Percentiles rank a stretch among this genome's conserved stretches.
Conservation (phyloP, 2,329 filamentous ascomycete genomes). For the Sporothrix sp. region DNA sequence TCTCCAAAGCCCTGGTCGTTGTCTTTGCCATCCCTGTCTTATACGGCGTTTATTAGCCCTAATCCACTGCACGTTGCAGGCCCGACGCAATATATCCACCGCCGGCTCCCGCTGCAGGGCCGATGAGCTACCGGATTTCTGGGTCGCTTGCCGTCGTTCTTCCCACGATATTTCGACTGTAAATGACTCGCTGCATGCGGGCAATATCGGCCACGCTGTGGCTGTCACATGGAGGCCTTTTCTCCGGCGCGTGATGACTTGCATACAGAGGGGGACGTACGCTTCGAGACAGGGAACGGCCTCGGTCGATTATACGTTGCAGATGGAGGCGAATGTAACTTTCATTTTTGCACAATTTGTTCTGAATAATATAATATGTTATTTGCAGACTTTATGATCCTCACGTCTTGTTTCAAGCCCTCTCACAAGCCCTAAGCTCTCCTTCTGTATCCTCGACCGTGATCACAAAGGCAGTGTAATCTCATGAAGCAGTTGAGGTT, state of each 20-base stretch:
- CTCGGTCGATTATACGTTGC: too few relatives aligned
- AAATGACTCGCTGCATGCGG: not conserved
- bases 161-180: not conserved
- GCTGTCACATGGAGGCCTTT: not conserved
- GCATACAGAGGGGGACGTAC: not conserved
- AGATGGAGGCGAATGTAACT: too few relatives aligned
- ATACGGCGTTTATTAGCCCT: too few relatives aligned
- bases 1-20: not conserved
- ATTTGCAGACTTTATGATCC: too few relatives aligned
- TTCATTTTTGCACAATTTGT: too few relatives aligned
- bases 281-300: too few relatives aligned
- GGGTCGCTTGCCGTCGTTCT: not conserved
- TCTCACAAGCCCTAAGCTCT: too few relatives aligned
- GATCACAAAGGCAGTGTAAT: not conserved
- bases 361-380: too few relatives aligned
- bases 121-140: not conserved
- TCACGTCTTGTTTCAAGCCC: too few relatives aligned
- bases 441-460: too few relatives aligned
- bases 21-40: not conserved
- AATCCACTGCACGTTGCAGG: conserved; percentile 1
- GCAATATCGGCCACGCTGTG: not conserved
- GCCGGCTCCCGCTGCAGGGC: not conserved
- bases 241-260: not conserved
- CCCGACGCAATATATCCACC: not conserved
- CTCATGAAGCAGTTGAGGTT: too few relatives aligned